phyloP scores from a whole-genome alignment of 2,329 filamentous ascomycete genomes.

The Cercospora sojina region DNA sequence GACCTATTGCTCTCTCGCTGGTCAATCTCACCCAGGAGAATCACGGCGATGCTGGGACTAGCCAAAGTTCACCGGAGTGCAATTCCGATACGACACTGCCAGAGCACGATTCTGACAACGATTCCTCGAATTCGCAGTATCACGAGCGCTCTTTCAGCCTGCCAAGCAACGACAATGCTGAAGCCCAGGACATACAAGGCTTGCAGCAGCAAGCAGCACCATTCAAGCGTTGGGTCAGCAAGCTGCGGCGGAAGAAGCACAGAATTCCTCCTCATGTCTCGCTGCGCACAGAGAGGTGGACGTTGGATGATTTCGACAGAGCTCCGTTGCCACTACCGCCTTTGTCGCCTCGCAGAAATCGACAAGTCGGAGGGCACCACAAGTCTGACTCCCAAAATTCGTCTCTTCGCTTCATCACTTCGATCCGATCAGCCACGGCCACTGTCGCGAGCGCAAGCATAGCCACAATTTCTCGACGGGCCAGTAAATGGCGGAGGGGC shows the following conservation, averaged over 20 bases:
- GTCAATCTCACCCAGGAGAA: constrained; percentile 20
- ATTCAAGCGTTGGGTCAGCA: constrained; percentile 73
- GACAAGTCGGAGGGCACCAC: constrained; percentile 35
- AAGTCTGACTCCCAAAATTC: constrained; percentile 62
- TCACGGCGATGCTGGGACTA: not conserved
- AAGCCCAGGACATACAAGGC: not conserved
- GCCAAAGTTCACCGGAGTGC: not conserved
- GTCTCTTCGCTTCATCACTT: constrained; percentile 77
- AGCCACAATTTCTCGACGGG: constrained; percentile 59
- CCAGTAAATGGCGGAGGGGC: constrained; percentile 58
- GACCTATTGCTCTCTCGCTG: constrained; percentile 6
- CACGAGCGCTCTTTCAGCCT: not conserved
- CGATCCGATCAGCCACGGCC: constrained; percentile 75
- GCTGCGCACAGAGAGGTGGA: constrained; percentile 39
- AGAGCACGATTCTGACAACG: constrained; percentile 8
- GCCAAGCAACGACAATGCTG: not conserved
- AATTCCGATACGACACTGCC: constrained; percentile 2
- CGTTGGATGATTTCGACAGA: constrained; percentile 40
- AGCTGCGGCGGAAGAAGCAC: constrained; percentile 59
- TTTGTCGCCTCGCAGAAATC: constrained; percentile 17
- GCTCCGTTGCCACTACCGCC: not conserved
- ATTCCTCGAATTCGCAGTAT: not conserved
- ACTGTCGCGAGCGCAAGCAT: constrained; percentile 73
- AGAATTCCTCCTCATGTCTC: constrained; percentile 43
- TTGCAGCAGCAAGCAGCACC: not conserved